Conservation (phyloP, 345 rosid species). For the Isatis tinctoria region DNA sequence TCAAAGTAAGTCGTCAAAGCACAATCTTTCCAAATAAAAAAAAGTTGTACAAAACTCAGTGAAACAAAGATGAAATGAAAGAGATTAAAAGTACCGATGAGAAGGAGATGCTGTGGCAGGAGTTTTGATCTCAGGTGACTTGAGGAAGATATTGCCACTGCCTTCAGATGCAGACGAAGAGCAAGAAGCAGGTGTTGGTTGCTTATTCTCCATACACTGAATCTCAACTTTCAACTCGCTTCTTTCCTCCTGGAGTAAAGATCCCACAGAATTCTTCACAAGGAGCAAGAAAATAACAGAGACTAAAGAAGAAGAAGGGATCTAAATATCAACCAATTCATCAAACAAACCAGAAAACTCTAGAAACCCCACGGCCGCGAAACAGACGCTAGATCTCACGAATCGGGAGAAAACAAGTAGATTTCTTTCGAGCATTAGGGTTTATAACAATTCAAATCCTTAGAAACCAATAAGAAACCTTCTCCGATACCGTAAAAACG, state of each 20-base stretch:
- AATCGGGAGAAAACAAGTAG: conserved; percentile 22
- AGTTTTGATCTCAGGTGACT: conserved; percentile 64
- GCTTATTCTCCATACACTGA: conserved; percentile 82
- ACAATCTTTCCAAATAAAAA: neutral
- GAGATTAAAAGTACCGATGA: conserved; percentile 43
- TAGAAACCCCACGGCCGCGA: conserved; percentile 10
- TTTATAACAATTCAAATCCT: neutral
- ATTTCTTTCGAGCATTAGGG: conserved; percentile 19
- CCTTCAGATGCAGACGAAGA: conserved; percentile 76
- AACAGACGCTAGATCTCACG: conserved; percentile 51
- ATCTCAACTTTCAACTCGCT: conserved; percentile 50
- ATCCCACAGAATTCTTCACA: conserved; percentile 19
- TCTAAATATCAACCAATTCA: neutral
- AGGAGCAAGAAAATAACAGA: neutral
- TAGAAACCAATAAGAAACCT: neutral
- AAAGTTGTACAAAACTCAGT: neutral
- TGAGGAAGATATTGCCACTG: conserved; percentile 53
- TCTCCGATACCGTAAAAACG: neutral
- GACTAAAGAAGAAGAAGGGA: neutral
- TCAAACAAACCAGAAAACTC: neutral
- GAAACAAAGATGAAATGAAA: neutral
- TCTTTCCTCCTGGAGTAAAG: conserved; percentile 39
- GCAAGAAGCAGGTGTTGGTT: conserved; percentile 64
- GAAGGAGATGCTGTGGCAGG: conserved; percentile 62
- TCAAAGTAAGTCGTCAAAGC: conserved; percentile 3